Percentiles rank a stretch among this genome's conserved stretches.
Conservation (phyloP, 1,284 basidiomycete species). For the Tilletia horrida region DNA sequence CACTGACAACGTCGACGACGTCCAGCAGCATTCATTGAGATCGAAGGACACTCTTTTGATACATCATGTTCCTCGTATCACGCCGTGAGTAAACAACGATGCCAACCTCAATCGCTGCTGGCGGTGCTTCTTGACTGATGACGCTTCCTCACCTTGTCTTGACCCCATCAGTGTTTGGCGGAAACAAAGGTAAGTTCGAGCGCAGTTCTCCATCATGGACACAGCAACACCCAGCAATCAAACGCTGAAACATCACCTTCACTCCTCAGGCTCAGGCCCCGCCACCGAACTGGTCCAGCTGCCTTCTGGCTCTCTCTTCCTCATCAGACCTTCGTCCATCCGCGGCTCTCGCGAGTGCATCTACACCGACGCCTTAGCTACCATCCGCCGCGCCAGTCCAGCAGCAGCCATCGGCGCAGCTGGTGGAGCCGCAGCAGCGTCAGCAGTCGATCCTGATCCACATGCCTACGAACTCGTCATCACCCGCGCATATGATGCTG, state of each 20-base stretch:
- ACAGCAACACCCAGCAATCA: background rate
- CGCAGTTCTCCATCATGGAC: background rate
- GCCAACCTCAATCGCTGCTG: background rate
- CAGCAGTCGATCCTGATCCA: conserved; percentile 59
- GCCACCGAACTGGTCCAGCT: conserved; percentile 73
- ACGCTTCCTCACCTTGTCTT: conserved; percentile 9
- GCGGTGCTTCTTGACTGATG: background rate
- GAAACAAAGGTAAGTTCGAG: conserved; percentile 76
- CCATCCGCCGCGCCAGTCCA: conserved; percentile 75
- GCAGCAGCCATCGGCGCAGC: background rate
- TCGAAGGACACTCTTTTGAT: background rate
- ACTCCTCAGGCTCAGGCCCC: background rate
- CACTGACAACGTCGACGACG: too few species aligned
- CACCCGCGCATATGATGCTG: conserved; percentile 89
- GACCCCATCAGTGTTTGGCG: conserved; percentile 70
- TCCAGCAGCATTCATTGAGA: background rate
- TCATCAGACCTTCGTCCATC: conserved; percentile 83
- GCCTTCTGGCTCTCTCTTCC: conserved; percentile 83
- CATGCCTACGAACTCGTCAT: conserved; percentile 92
- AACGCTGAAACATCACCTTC: background rate
- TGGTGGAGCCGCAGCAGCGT: background rate
- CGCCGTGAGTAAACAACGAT: background rate
- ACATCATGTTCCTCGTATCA: conserved; percentile 7
- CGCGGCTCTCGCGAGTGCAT: conserved; percentile 95
- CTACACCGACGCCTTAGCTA: conserved; percentile 92